Conservation (phyloP, 176 grass and related monocot species). For the Pontederia crassipes region DNA sequence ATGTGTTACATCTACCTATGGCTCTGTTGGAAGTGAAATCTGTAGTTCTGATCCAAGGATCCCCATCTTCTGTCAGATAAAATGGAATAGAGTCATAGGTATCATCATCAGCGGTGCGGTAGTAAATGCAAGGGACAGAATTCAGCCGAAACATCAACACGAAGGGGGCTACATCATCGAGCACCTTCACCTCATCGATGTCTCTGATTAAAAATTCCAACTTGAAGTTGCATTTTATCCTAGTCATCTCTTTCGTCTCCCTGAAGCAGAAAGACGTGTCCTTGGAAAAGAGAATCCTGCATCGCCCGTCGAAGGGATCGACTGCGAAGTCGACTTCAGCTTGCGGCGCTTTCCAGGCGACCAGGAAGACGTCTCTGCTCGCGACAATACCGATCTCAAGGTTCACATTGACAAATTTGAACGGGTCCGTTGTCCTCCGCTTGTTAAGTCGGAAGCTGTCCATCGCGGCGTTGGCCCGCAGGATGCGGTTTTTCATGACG, state of each 20-base stretch:
- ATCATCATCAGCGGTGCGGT: conserved; percentile 80
- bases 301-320: conserved; percentile 63
- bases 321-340: conserved; percentile 43
- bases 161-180: conserved; percentile 19
- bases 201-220: conserved; percentile 54
- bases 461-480: conserved; percentile 27
- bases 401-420: conserved; percentile 46
- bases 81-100: conserved; percentile 47
- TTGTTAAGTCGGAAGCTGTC: conserved; percentile 40
- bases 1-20: conserved; percentile 48
- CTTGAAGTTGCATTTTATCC: conserved; percentile 63
- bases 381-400: conserved; percentile 50
- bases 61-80: conserved; percentile 63
- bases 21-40: conserved; percentile 54
- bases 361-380: conserved; percentile 29
- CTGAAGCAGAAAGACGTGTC: conserved; percentile 47
- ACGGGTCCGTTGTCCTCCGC: conserved; percentile 31
- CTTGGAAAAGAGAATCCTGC: conserved; percentile 47
- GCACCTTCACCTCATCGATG: conserved; percentile 31
- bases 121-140: conserved; percentile 29
- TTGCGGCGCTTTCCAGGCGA: conserved; percentile 42
- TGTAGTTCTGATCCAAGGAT: conserved; percentile 72
- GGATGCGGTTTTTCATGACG: conserved; percentile 20
- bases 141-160: conserved; percentile 38
- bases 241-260: conserved; percentile 17